Base-by-base conservation (phyloP, 2,329 filamentous ascomycete species). In the Diaporthe eres region DNA sequence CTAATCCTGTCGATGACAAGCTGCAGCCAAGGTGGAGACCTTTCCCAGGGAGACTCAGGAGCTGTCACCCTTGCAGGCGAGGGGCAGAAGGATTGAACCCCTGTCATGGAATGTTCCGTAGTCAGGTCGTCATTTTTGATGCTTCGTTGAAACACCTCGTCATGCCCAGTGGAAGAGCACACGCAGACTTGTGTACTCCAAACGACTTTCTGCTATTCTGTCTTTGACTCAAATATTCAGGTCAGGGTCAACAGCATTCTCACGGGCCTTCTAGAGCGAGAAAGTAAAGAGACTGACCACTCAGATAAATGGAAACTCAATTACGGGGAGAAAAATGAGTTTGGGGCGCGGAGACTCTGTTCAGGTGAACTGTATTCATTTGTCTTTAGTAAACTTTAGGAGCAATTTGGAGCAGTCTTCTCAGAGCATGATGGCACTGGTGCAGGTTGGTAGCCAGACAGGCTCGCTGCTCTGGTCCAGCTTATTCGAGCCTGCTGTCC, bases 51-150 rank as follows among this genome's bases (percentile, higher is more conserved):
- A 39, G 37, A 9, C 4, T 37, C 15, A 47, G 61, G 44, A 51
- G 63, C 61, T 51, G 44, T 67, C 63, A 68, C 44, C 31, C 63
- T 39, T 68, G 63, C 47, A 68, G 63, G 13, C 19, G 47, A 68
- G 47, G 63, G 63, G 63, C 63, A 68, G 31, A 53, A 67, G 31
- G 63, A 15, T 15, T 6, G 6, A 37, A 25, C 31, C 63, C 63
- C 47, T 68, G 63, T 39, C 47, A 28, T 53, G 47, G 47, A 53
- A 68, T 25, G 47, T 68, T 53, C 31, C 34, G 13, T 5, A 12
- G 37, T n/a, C 22, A 5, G n/a, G 22, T 25, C 25, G 58, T n/a
- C 37, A 42, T 22, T 42, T 17, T 12, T 7, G 37, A 61, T 8
- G 58, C 37, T 61, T n/a, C 37, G 13, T 15, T 25, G 58, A 42